Evolutionary conservation across 1,139 yeast species (phyloP), one percentile per base, ranked within the genome.

Genomic region (Yamadazyma triangularis): DNA sequence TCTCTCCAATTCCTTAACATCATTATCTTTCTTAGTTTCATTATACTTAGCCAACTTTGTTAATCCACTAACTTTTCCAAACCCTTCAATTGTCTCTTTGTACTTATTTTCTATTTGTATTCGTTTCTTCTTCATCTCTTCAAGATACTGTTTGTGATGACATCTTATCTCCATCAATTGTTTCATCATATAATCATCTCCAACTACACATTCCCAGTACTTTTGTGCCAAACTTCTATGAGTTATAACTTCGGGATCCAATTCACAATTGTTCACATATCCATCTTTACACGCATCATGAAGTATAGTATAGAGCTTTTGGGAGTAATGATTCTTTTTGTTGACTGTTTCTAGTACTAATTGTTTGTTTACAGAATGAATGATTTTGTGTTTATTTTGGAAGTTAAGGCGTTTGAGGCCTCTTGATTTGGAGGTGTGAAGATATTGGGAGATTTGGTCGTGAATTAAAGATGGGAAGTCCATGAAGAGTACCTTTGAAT

Each of bases 291-390:
- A 32, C 6, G 44, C 35, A 19, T 35, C 39, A 31, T 49, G 43
- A 16, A 53, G 28, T n/a, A 45, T 31, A 24, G 44, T 44, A 23
- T 46, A 32, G 7, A 54, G 26, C 34, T 50, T 51, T 24, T 43
- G 44, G 16, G 34, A 32, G 25, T 51, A 50, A 26, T 46, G 41
- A 24, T 43, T 44, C 30, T 46, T 45, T 30, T 53, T 50, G 11
- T 34, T 25, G 3, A 48, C 25, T 6, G 44, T 24, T 3, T 45
- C 54, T 31, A 40, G 37, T 13, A 51, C 38, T 21, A 41, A 34
- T 18, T 30, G 29, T 15, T 30, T 30, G 24, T 41, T 35, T 12
- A 40, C 28, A 18, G 25, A 25, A 13, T 34, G 34, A 5, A 37
- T 21, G 13, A 44, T 44, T 21, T 26, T 35, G 5, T 14, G 12